phyloP scores from a whole-genome alignment of 495 filamentous ascomycete genomes.

The Neurospora sp. region DNA sequence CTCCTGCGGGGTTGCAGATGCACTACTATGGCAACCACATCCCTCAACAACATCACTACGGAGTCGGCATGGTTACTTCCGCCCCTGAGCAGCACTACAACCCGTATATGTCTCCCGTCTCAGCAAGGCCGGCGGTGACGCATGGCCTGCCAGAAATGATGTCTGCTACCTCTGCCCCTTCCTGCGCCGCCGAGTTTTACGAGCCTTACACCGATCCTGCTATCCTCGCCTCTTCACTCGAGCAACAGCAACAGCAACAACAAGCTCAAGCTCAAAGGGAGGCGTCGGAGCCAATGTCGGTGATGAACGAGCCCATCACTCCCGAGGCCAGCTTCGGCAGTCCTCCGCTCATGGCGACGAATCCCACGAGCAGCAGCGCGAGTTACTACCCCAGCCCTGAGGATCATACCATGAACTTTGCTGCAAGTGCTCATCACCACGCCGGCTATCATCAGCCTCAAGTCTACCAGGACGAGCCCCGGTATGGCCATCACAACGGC shows the following conservation, averaged over 20 bases:
- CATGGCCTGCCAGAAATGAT: background rate
- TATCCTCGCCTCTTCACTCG: background rate
- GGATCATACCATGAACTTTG: background rate
- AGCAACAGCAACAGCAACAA: background rate
- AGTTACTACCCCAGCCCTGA: background rate
- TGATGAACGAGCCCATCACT: constrained; percentile 11
- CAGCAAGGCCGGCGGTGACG: background rate
- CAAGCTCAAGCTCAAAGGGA: background rate
- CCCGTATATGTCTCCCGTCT: background rate
- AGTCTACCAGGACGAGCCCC: background rate
- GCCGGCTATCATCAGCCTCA: background rate
- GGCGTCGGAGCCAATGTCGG: background rate
- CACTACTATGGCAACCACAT: background rate
- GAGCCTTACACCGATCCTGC: background rate
- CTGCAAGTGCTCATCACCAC: background rate
- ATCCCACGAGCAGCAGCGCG: background rate
- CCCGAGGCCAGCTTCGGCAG: constrained; percentile 4
- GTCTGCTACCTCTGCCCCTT: background rate
- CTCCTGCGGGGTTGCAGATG: background rate
- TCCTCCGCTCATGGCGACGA: background rate
- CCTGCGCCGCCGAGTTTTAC: background rate
- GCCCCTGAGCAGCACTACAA: background rate
- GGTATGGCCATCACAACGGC: background rate
- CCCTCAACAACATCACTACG: background rate
- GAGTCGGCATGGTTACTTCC: background rate